Evolutionary conservation across 441 rosid genomes (phyloP).

Genomic region (Jatropha multifida): DNA sequence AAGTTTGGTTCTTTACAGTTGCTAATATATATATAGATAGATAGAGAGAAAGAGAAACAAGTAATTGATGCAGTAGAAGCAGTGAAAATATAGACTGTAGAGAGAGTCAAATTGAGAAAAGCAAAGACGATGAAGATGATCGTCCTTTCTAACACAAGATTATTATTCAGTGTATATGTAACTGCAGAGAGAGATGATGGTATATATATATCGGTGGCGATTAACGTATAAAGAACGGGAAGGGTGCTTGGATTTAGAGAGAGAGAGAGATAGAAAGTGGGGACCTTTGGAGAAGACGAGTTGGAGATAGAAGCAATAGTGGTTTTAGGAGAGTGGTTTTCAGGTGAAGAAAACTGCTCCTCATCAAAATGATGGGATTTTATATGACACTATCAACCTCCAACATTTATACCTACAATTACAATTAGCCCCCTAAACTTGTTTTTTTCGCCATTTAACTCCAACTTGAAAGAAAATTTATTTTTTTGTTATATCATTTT

Average conservation of each 20-base stretch:
- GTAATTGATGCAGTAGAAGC: conserved; percentile 1
- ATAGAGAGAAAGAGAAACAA: background rate
- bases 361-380: conserved; percentile 7
- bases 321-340: conserved; percentile 23
- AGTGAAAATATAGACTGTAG: conserved; percentile 5
- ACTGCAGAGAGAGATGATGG: conserved; percentile 2
- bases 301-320: background rate
- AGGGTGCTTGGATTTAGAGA: background rate
- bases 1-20: background rate
- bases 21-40: background rate
- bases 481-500: too few species aligned
- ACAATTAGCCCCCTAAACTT: too few species aligned
- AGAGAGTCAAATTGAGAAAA: background rate
- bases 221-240: conserved; percentile 19
- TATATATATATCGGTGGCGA: conserved; percentile 7
- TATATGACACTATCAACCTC: background rate
- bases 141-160: background rate
- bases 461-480: too few species aligned
- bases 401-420: too few species aligned
- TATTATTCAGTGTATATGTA: background rate
- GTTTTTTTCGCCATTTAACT: too few species aligned
- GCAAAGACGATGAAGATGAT: background rate
- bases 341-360: conserved; percentile 24
- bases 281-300: background rate
- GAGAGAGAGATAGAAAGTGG: conserved; percentile 13